phyloP scores from a whole-genome alignment of 176 grass and related monocot genomes.

The Aegilops tauschii region DNA sequence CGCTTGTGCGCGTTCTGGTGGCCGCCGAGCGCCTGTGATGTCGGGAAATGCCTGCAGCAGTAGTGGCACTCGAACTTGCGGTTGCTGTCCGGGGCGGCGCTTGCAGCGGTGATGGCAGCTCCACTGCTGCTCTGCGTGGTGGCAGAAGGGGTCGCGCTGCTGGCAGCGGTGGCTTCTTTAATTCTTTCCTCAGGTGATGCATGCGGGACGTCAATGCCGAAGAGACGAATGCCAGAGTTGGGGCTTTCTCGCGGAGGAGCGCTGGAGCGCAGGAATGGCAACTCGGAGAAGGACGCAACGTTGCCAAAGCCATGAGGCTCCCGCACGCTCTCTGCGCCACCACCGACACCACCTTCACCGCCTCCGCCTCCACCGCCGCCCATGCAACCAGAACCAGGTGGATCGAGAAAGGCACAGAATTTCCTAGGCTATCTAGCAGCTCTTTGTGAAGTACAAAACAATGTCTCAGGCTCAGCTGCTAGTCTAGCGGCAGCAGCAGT shows the following conservation, averaged over 20 bases:
- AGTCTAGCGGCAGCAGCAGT: not conserved
- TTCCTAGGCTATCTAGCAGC: not conserved
- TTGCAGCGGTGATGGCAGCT: not conserved
- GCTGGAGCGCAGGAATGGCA: constrained; percentile 62
- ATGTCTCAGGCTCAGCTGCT: not conserved
- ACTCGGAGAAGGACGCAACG: constrained; percentile 80
- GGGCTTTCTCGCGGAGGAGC: constrained; percentile 42
- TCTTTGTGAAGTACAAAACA: not conserved
- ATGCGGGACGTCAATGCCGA: constrained; percentile 79
- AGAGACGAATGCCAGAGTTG: constrained; percentile 70
- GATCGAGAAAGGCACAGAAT: constrained; percentile 13
- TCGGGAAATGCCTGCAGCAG: constrained; percentile 93
- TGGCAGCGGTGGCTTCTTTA: constrained; percentile 8
- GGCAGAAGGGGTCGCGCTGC: not conserved
- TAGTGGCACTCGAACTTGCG: constrained; percentile 99
- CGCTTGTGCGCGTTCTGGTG: constrained; percentile 99
- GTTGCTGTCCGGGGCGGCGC: constrained; percentile 33
- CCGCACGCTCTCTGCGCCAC: constrained; percentile 37
- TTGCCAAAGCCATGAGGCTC: constrained; percentile 63
- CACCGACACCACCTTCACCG: not conserved
- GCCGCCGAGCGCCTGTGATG: constrained; percentile 91
- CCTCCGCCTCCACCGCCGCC: constrained; percentile 9
- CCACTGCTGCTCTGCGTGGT: constrained; percentile 29
- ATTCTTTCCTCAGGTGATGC: constrained; percentile 22
- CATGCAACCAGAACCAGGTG: constrained; percentile 24